These are phyloP conservation scores for Mycena metata DNA, from an alignment of 768 basidiomycete genomes.

Conservation along the genomic window DNA sequence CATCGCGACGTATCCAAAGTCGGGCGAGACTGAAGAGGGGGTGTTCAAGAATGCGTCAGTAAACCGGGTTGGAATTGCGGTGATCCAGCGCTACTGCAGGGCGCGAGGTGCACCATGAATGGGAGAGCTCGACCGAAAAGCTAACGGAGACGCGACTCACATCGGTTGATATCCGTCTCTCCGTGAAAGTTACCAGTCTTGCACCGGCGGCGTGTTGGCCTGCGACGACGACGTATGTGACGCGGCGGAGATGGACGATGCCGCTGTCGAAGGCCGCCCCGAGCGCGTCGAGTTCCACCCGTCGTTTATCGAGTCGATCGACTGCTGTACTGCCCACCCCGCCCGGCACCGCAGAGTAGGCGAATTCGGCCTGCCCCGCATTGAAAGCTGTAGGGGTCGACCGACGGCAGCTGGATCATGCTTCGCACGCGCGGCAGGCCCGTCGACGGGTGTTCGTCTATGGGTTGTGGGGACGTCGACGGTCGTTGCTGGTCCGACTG, in stretches of 20 bases:
- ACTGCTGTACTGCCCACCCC: conserved; percentile 58
- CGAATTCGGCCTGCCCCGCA: conserved; percentile 82
- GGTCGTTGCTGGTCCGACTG: conserved; percentile 75
- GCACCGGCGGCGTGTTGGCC: conserved; percentile 84
- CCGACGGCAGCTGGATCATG: conserved; percentile 85
- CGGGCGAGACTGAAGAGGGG: conserved; percentile 75
- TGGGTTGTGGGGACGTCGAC: conserved; percentile 79
- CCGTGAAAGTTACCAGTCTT: conserved; percentile 70
- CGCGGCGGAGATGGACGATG: conserved; percentile 82
- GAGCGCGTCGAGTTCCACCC: conserved; percentile 57
- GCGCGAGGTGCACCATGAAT: conserved; percentile 29
- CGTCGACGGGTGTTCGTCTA: conserved; percentile 62
- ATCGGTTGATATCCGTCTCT: conserved; percentile 85
- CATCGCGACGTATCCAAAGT: conserved; percentile 88
- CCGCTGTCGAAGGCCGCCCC: conserved; percentile 81
- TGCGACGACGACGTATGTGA: conserved; percentile 84
- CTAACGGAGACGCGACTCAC: conserved; percentile 65
- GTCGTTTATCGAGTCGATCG: conserved; percentile 62
- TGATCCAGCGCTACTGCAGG: conserved; percentile 41
- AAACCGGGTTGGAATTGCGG: conserved; percentile 46
- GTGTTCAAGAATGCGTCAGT: conserved; percentile 61
- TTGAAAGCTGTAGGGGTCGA: conserved; percentile 78
- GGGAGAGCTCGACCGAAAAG: conserved; percentile 17
- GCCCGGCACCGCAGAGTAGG: conserved; percentile 75
- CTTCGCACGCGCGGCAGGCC: conserved; percentile 82